Evolutionary conservation across 2,329 filamentous ascomycete genomes (phyloP).

Genomic region (Nothopassalora personata): DNA sequence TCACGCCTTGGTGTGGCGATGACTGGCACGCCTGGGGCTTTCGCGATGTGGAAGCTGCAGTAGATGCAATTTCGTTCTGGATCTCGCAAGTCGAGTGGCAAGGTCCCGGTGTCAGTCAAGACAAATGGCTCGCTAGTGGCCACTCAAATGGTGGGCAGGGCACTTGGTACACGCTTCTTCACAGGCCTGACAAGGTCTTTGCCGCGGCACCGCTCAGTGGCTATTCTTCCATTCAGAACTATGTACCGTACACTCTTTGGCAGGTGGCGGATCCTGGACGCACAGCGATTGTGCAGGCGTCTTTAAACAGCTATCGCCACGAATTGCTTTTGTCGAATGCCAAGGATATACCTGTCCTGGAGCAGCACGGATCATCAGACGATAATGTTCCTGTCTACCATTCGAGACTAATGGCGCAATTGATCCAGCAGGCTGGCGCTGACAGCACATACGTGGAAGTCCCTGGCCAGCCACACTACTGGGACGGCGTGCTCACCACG

Average conservation of each 20-base stretch:
- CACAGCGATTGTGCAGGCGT: constrained; percentile 43
- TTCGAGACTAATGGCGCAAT: constrained; percentile 50
- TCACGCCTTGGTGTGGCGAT: constrained; percentile 55
- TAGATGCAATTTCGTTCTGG: constrained; percentile 48
- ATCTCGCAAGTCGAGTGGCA: constrained; percentile 45
- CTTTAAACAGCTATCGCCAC: constrained; percentile 50
- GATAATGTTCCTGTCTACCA: constrained; percentile 57
- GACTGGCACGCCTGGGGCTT: constrained; percentile 59
- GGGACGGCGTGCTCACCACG: constrained; percentile 53
- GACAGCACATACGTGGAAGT: constrained; percentile 48
- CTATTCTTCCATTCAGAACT: constrained; percentile 55
- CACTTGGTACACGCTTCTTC: constrained; percentile 52
- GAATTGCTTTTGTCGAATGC: constrained; percentile 51
- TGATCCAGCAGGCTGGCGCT: constrained; percentile 41
- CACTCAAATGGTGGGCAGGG: constrained; percentile 60
- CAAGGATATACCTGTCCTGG: constrained; percentile 48
- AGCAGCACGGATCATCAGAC: constrained; percentile 53
- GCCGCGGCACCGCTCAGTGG: constrained; percentile 54
- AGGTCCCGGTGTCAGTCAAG: constrained; percentile 41
- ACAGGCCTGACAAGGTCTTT: constrained; percentile 52
- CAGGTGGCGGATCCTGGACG: constrained; percentile 49
- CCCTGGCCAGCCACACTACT: constrained; percentile 48
- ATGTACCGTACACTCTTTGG: constrained; percentile 55
- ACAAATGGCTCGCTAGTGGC: constrained; percentile 50
- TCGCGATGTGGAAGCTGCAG: constrained; percentile 51